Evolutionary conservation across 129 eudicot genomes (phyloP).

Genomic region (Ambrosia trifida): DNA sequence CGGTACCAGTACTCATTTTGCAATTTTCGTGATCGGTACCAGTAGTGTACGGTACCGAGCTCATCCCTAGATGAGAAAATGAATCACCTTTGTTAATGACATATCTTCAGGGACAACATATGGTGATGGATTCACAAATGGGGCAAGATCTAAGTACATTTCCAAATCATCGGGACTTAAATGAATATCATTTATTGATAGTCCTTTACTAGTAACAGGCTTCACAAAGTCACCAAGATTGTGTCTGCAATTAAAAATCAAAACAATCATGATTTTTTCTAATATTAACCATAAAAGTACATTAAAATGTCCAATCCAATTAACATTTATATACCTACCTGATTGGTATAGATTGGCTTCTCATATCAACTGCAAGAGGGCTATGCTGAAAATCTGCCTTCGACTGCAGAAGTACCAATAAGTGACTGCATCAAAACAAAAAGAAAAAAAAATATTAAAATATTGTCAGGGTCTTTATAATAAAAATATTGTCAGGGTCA

Average conservation of each 20-base stretch:
- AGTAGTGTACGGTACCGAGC: too few relatives aligned
- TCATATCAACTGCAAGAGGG: slow-evolving; percentile 73
- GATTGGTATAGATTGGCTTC: slow-evolving; percentile 80
- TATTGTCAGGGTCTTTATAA: not conserved
- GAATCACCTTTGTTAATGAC: slow-evolving; percentile 84
- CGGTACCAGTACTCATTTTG: too few relatives aligned
- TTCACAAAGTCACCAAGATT: slow-evolving; percentile 87
- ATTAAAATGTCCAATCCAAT: not conserved
- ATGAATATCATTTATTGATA: slow-evolving; percentile 76
- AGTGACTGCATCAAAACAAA: slow-evolving; percentile 61
- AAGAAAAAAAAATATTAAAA: not conserved
- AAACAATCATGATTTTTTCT: not conserved
- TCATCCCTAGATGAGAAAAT: too few relatives aligned
- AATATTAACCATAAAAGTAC: not conserved
- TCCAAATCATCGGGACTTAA: slow-evolving; percentile 80
- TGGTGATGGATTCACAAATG: slow-evolving; percentile 91
- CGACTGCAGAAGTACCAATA: slow-evolving; percentile 85
- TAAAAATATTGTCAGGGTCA: not conserved
- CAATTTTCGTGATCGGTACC: too few relatives aligned
- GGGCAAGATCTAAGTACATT: slow-evolving; percentile 98
- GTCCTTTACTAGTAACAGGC: slow-evolving; percentile 94
- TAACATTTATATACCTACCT: slow-evolving; percentile 41
- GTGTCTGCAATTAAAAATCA: slow-evolving; percentile 57
- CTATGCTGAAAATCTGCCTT: slow-evolving; percentile 96
- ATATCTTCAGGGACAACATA: slow-evolving; percentile 97